Conservation (phyloP, 2,329 filamentous ascomycete genomes). For the Verticillium zaregamsianum region DNA sequence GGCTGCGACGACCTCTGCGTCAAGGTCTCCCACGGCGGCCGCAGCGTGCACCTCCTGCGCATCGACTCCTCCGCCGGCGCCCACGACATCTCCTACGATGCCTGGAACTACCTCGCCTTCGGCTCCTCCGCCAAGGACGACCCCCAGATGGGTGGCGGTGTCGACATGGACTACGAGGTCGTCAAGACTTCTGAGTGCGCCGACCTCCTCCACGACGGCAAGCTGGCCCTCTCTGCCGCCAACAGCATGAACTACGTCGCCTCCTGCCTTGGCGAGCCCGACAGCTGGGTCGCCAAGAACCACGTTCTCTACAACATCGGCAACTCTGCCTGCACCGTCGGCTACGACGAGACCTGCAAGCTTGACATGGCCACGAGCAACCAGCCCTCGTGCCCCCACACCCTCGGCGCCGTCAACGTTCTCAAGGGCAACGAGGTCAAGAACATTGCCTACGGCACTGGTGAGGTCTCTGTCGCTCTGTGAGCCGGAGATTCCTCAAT, state of each 20-base stretch:
- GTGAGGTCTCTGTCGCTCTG: conserved; percentile 22
- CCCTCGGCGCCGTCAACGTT: conserved; percentile 28
- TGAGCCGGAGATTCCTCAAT: not conserved
- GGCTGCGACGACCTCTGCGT: conserved; percentile 55
- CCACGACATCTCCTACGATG: conserved; percentile 57
- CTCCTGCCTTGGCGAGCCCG: conserved; percentile 38
- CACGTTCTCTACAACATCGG: conserved; percentile 49
- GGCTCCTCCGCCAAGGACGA: conserved; percentile 41
- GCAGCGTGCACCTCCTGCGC: conserved; percentile 52
- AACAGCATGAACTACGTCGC: conserved; percentile 54
- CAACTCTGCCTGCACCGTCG: conserved; percentile 44
- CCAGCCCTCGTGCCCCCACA: conserved; percentile 46
- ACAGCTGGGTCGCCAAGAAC: conserved; percentile 47
- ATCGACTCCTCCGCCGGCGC: conserved; percentile 53
- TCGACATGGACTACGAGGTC: conserved; percentile 46
- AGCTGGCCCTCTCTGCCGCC: conserved; percentile 49
- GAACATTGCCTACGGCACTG: conserved; percentile 49
- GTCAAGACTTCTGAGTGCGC: conserved; percentile 44
- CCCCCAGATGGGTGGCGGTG: conserved; percentile 44
- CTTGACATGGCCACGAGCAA: conserved; percentile 44
- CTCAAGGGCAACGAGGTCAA: conserved; percentile 37
- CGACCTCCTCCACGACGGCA: conserved; percentile 42
- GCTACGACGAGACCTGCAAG: conserved; percentile 46
- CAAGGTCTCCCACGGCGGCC: conserved; percentile 43
- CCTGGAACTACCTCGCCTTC: conserved; percentile 54